Evolutionary conservation across 2,329 filamentous ascomycete genomes (phyloP).

Genomic region (Scleromitrula shiraiana): DNA sequence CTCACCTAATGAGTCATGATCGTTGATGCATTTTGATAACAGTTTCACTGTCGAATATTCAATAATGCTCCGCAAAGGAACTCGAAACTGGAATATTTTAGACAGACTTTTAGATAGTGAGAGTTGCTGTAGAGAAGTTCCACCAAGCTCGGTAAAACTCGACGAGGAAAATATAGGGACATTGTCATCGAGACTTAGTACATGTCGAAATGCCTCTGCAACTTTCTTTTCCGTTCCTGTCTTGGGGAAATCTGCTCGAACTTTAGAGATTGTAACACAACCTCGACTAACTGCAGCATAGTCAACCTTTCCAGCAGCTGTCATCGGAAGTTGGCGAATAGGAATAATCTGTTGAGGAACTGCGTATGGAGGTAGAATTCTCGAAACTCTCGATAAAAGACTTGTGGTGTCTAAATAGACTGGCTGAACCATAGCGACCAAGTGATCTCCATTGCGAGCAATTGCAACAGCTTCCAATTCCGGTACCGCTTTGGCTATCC

Average conservation of each 20-base stretch:
- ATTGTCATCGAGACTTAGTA: conserved; percentile 12
- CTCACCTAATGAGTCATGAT: background rate
- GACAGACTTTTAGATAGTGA: conserved; percentile 13
- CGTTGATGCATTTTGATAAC: conserved; percentile 1
- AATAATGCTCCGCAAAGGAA: conserved; percentile 18
- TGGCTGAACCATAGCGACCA: conserved; percentile 28
- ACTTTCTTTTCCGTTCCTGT: conserved; percentile 3
- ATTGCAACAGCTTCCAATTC: conserved; percentile 23
- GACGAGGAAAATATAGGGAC: conserved; percentile 12
- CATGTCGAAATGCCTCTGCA: conserved; percentile 9
- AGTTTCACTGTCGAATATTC: conserved; percentile 1
- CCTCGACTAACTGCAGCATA: conserved; percentile 25
- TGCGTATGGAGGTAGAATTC: conserved; percentile 22
- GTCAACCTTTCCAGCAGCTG: conserved; percentile 29
- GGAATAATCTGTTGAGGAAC: conserved; percentile 24
- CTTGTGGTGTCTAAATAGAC: conserved; percentile 2
- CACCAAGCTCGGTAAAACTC: conserved; percentile 26
- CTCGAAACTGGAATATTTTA: conserved; percentile 8
- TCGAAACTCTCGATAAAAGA: conserved; percentile 7
- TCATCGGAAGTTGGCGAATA: conserved; percentile 27
- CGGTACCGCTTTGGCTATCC: conserved; percentile 17
- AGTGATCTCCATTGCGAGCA: conserved; percentile 18
- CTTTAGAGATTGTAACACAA: background rate
- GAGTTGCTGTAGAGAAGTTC: conserved; percentile 25
- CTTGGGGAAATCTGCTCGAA: background rate